phyloP scores from a whole-genome alignment of 495 filamentous ascomycete species.

The Penicillium bialowiezense region DNA sequence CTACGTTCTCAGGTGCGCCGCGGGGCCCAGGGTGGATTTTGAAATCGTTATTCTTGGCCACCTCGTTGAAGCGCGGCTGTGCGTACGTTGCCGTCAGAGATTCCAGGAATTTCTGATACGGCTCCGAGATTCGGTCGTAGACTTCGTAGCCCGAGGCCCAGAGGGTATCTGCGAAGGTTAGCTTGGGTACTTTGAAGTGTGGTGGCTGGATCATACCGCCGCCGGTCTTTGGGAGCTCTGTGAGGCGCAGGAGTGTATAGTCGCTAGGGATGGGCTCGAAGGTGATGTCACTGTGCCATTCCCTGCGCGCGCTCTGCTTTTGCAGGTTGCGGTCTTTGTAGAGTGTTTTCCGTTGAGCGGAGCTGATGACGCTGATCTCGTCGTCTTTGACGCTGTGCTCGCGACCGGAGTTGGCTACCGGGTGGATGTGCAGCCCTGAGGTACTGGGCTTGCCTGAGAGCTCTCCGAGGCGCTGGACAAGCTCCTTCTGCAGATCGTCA shows the following conservation, averaged over 20 bases:
- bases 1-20: conserved; percentile 68
- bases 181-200: neutral
- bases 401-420: conserved; percentile 60
- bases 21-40: conserved; percentile 53
- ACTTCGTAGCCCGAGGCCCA: conserved; percentile 78
- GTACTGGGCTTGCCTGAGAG: conserved; percentile 61
- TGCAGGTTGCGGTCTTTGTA: conserved; percentile 38
- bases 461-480: conserved; percentile 62
- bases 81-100: conserved; percentile 63
- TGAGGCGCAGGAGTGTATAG: conserved; percentile 63
- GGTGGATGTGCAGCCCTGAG: conserved; percentile 72
- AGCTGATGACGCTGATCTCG: conserved; percentile 73
- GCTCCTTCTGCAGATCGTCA: conserved; percentile 65
- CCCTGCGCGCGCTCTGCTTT: conserved; percentile 23
- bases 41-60: conserved; percentile 54
- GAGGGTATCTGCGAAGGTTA: conserved; percentile 54
- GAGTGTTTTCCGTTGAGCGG: conserved; percentile 53
- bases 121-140: conserved; percentile 69
- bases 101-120: conserved; percentile 67
- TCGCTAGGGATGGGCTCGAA: conserved; percentile 70
- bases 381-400: conserved; percentile 59
- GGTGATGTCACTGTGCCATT: conserved; percentile 71
- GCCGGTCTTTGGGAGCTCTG: conserved; percentile 63
- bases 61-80: conserved; percentile 56
- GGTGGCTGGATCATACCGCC: conserved; percentile 47